Evolutionary conservation across 2,329 filamentous ascomycete genomes (phyloP).

Genomic region (Ceratocystis papillata): DNA sequence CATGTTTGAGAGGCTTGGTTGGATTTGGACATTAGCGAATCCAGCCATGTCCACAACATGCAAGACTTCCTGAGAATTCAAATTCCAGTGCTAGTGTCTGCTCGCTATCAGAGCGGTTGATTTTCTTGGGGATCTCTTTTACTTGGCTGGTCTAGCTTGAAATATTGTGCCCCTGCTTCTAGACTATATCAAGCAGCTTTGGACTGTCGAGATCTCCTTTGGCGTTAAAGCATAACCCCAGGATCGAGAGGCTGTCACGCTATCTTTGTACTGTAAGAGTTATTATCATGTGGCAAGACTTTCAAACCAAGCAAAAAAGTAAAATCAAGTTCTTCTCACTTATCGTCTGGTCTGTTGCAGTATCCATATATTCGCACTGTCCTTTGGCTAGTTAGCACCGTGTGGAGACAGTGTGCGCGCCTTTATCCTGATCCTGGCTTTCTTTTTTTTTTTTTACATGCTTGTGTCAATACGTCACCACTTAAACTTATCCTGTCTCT

Average conservation of each 20-base stretch:
- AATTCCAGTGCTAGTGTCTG: background rate
- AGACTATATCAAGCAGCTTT: too few relatives aligned
- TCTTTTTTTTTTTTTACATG: background rate
- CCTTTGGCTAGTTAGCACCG: background rate
- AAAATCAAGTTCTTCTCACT: too few relatives aligned
- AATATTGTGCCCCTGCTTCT: too few relatives aligned
- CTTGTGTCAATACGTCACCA: slow-evolving; percentile 1
- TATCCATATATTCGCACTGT: background rate
- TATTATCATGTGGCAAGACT: slow-evolving; percentile 6
- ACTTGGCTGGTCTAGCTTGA: too few relatives aligned
- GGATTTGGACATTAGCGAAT: background rate
- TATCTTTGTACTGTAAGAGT: background rate
- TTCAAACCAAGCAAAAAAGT: background rate
- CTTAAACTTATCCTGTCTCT: slow-evolving; percentile 1
- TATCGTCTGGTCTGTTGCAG: background rate
- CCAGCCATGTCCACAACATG: background rate
- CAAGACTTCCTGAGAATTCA: background rate
- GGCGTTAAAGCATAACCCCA: too few relatives aligned
- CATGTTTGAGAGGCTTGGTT: background rate
- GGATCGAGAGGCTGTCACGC: background rate
- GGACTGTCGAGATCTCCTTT: too few relatives aligned
- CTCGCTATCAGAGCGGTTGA: too few relatives aligned
- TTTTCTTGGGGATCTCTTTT: too few relatives aligned
- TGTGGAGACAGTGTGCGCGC: background rate
- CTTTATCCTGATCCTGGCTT: background rate